Base-by-base conservation (phyloP, 306 rosid genomes). In the Lagenaria siceraria region DNA sequence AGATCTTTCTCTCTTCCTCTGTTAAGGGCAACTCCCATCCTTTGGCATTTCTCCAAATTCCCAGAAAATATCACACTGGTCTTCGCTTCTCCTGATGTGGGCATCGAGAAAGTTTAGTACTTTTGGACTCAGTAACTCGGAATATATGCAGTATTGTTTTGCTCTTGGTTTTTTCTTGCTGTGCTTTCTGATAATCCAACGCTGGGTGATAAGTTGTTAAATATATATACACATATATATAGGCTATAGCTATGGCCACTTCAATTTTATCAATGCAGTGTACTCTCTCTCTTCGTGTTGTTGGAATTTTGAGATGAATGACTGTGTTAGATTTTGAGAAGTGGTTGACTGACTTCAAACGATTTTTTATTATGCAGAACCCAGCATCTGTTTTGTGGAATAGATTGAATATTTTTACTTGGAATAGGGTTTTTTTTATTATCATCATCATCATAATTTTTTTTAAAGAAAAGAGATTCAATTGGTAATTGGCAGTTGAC, bases 11-110 rank as follows among this genome's bases (percentile, higher is more conserved):
- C 21, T 13, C 22, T 79, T 85, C 86, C 89, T 87, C 81, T 84
- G 76, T 60, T 73, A 77, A 89, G 99, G 99, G 97, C 99, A 96
- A 92, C 96, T 87, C 87, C 92, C 53, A 88, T 86, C 91, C 99
- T 92, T 92, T 90, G 98, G 99, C 99, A 92, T 88, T 51, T 89
- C 52, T 59, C 35, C 78, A 54, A 40, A 79, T 77, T 81, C 78
- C 85, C 87, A 58, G 74, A 82, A 55, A 65, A 40, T 22, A 8
- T 21, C 75, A 38, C 77, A 70, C 85, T 64, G 83, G 73, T 80
- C 78, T 72, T 81, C 36, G 10, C 19, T 25, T 54, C 40, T 25
- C 15, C 25, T 49, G 21, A 81, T 75, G 75, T 65, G 80, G 68
- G 81, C 70, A 74, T n/a, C 63, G 51, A 68, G 66, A 82, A 82